Percentiles rank a stretch among this genome's conserved stretches.
Conservation (phyloP, 495 filamentous ascomycete genomes). For the Hypoxylon perforatum region DNA sequence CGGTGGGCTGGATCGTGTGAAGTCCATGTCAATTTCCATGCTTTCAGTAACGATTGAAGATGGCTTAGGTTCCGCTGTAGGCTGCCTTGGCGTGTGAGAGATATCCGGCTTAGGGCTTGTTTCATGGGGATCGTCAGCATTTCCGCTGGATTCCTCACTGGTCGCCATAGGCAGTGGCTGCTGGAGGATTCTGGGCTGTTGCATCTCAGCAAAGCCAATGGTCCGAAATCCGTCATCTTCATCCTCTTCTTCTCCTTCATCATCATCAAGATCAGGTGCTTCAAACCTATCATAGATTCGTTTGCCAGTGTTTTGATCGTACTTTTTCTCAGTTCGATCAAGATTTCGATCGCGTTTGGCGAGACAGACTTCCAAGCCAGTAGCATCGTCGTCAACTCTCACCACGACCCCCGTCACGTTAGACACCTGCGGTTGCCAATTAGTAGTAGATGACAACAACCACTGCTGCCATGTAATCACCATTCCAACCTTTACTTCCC, state of each 20-base stretch:
- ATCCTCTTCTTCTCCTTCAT: constrained; percentile 52
- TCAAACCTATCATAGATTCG: constrained; percentile 62
- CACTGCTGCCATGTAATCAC: constrained; percentile 85
- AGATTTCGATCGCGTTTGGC: constrained; percentile 74
- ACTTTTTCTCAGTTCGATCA: constrained; percentile 58
- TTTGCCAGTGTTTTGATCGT: constrained; percentile 54
- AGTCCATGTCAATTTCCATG: background rate
- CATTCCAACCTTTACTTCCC: constrained; percentile 68
- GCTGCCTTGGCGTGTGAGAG: background rate
- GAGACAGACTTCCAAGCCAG: constrained; percentile 67
- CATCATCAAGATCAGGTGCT: constrained; percentile 49
- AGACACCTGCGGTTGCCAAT: constrained; percentile 79
- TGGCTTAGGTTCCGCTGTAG: background rate
- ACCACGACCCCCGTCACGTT: constrained; percentile 74
- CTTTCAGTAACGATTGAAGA: background rate
- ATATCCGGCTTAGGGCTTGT: background rate
- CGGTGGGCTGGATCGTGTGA: background rate
- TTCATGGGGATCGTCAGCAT: background rate
- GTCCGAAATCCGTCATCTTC: constrained; percentile 51
- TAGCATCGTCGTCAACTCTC: constrained; percentile 55
- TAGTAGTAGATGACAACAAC: constrained; percentile 76
- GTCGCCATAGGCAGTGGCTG: constrained; percentile 30
- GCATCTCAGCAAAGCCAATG: constrained; percentile 53
- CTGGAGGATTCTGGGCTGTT: constrained; percentile 57
- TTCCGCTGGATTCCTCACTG: constrained; percentile 12